Evolutionary conservation across 768 basidiomycete species (phyloP).

Genomic region (Serendipita sp.): DNA sequence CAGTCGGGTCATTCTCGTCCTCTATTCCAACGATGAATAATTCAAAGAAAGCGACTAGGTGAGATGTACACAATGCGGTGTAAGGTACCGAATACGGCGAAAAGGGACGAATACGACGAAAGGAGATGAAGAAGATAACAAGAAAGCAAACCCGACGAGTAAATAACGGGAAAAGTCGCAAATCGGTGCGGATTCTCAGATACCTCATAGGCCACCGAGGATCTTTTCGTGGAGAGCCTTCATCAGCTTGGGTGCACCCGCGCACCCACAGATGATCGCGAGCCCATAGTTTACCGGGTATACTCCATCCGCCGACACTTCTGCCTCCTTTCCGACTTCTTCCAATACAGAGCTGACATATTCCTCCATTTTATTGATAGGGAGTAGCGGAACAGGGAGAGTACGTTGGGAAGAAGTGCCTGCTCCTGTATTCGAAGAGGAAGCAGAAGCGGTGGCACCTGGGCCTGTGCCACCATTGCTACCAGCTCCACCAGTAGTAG

Average conservation of each 20-base stretch:
- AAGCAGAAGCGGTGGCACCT: neutral
- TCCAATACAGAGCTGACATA: neutral
- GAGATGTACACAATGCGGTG: too few species aligned
- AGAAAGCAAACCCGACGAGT: neutral
- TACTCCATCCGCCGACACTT: neutral
- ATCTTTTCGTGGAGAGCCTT: neutral
- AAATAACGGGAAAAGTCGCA: neutral
- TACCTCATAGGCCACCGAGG: neutral
- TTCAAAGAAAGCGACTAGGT: too few species aligned
- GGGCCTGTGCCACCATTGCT: too few species aligned
- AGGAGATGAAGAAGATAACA: neutral
- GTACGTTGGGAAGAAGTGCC: neutral
- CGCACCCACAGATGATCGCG: constrained; percentile 1
- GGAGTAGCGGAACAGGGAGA: neutral
- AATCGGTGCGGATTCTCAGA: neutral
- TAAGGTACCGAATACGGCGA: too few species aligned
- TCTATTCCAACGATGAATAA: too few species aligned
- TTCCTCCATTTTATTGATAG: neutral
- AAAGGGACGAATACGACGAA: too few species aligned
- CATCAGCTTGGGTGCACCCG: neutral
- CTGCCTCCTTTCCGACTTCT: neutral
- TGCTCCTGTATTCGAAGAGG: neutral
- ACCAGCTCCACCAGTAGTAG: neutral
- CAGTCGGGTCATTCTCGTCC: too few species aligned
- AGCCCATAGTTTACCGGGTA: neutral